Evolutionary conservation across 2,329 filamentous ascomycete genomes (phyloP).

Genomic region (Hypocrella siamensis): DNA sequence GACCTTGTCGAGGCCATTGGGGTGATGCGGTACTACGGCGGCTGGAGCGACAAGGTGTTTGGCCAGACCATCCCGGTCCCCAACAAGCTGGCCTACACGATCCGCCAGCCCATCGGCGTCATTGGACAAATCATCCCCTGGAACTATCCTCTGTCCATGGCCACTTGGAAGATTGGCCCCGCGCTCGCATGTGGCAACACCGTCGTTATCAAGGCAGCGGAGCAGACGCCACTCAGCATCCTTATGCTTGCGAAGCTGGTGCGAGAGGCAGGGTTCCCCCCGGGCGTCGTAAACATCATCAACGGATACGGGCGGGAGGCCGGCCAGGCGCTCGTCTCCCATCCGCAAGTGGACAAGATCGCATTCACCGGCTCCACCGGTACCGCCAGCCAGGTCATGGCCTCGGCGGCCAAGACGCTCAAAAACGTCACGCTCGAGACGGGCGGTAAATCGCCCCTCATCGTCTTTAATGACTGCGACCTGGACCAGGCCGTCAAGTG

Average conservation of each 20-base stretch:
- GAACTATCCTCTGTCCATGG: constrained; percentile 68
- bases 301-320: constrained; percentile 50
- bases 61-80: constrained; percentile 64
- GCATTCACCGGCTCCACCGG: constrained; percentile 61
- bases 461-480: constrained; percentile 57
- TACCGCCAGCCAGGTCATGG: constrained; percentile 56
- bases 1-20: constrained; percentile 33
- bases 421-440: constrained; percentile 65
- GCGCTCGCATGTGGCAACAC: constrained; percentile 54
- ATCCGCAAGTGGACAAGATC: constrained; percentile 53
- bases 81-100: constrained; percentile 63
- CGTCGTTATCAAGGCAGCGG: constrained; percentile 41
- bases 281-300: constrained; percentile 56
- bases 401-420: constrained; percentile 51
- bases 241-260: constrained; percentile 47
- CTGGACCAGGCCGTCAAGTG: constrained; percentile 56
- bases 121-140: constrained; percentile 73
- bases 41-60: constrained; percentile 72
- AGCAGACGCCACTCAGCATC: constrained; percentile 45
- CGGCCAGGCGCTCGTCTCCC: constrained; percentile 47
- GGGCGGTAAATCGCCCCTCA: constrained; percentile 60
- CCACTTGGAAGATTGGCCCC: constrained; percentile 60
- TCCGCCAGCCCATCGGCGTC: constrained; percentile 37
- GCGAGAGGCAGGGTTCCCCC: constrained; percentile 55
- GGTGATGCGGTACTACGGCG: constrained; percentile 28